Evolutionary conservation across 78 protist genomes (phyloP).

Genomic region (Emiliania huxleyi): DNA sequence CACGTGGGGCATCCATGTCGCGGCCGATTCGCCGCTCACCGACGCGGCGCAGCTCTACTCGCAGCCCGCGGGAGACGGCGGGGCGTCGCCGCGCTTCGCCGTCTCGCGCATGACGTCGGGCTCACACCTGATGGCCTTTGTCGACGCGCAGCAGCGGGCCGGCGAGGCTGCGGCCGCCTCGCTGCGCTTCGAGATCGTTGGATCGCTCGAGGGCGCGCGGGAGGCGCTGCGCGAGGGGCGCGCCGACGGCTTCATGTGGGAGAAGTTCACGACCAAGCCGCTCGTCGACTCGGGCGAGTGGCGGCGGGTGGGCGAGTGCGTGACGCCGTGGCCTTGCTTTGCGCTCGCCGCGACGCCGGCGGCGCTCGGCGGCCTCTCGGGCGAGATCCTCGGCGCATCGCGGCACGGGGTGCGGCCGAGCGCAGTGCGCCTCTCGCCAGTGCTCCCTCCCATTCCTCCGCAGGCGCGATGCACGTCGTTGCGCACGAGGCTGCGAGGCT

Average conservation of each 20-base stretch:
- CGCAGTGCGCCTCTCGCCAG: too few species aligned
- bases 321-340: conserved; percentile 10
- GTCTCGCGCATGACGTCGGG: background rate
- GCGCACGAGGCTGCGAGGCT: background rate
- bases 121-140: background rate
- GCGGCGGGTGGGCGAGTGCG: background rate
- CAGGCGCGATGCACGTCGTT: background rate
- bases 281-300: background rate
- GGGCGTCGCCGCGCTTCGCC: background rate
- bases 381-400: too few species aligned
- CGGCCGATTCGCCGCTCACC: background rate
- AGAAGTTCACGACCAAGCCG: background rate
- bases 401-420: too few species aligned
- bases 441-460: too few species aligned
- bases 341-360: background rate
- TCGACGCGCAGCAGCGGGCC: background rate
- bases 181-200: background rate
- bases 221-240: background rate
- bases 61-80: background rate
- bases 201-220: background rate
- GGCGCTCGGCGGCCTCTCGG: background rate
- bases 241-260: conserved; percentile 20
- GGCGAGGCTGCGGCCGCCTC: background rate
- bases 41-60: background rate
- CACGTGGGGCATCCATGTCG: background rate